phyloP scores from a whole-genome alignment of 352 stramenopile species.

The Globisporangium cystogenes region DNA sequence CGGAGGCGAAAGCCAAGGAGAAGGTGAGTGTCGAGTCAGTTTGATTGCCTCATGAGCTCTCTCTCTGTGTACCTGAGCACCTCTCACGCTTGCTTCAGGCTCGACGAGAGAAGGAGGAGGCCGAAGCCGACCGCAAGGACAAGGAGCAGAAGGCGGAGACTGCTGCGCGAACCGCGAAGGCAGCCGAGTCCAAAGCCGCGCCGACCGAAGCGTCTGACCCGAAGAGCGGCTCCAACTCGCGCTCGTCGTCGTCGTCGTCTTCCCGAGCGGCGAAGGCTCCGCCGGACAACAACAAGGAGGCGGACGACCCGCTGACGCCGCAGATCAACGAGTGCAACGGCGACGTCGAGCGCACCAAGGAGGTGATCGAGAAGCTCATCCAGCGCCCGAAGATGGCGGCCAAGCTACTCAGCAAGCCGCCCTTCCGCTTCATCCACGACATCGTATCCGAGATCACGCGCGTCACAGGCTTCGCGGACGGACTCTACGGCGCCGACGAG shows the following conservation, averaged over 20 bases:
- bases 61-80: neutral
- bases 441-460: slow-evolving; percentile 77
- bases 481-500: slow-evolving; percentile 83
- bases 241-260: slow-evolving; percentile 19
- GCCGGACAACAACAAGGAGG: slow-evolving; percentile 43
- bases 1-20: slow-evolving; percentile 48
- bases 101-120: slow-evolving; percentile 25
- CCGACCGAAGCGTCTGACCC: slow-evolving; percentile 25
- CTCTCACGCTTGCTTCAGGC: slow-evolving; percentile 7
- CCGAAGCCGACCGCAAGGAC: slow-evolving; percentile 20
- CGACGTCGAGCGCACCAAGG: slow-evolving; percentile 73
- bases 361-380: slow-evolving; percentile 74
- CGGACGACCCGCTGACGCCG: slow-evolving; percentile 41
- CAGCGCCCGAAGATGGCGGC: slow-evolving; percentile 80
- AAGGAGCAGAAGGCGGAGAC: slow-evolving; percentile 25
- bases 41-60: neutral
- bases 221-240: slow-evolving; percentile 26
- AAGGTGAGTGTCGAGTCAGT: slow-evolving; percentile 13
- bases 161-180: slow-evolving; percentile 14
- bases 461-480: slow-evolving; percentile 76
- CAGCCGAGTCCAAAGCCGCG: slow-evolving; percentile 4
- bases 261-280: slow-evolving; percentile 22
- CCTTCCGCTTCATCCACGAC: slow-evolving; percentile 88
- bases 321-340: slow-evolving; percentile 69
- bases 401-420: slow-evolving; percentile 79